Evolutionary conservation across 495 filamentous ascomycete genomes (phyloP).

Genomic region (Penicillium subrubescens): DNA sequence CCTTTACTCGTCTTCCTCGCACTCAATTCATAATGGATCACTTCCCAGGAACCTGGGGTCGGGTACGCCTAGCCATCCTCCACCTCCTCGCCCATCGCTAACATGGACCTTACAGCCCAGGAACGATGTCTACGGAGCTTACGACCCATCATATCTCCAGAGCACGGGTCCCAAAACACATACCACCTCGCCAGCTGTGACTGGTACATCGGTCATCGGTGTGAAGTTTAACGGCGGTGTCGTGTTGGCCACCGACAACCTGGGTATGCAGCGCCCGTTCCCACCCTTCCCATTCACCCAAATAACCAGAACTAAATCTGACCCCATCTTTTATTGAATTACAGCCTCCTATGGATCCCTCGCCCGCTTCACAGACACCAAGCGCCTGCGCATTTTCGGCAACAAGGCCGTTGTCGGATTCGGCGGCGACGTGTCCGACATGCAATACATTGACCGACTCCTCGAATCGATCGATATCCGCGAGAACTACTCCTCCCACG

Average conservation of each 20-base stretch:
- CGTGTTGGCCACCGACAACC: slow-evolving; percentile 93
- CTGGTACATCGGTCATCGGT: slow-evolving; percentile 91
- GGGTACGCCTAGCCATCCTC: slow-evolving; percentile 62
- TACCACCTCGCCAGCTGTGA: slow-evolving; percentile 89
- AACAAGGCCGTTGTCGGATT: slow-evolving; percentile 76
- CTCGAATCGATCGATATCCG: slow-evolving; percentile 81
- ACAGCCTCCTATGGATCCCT: slow-evolving; percentile 96
- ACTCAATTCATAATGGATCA: slow-evolving; percentile 73
- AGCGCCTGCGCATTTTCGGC: slow-evolving; percentile 81
- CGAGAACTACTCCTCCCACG: slow-evolving; percentile 75
- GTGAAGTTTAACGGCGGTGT: slow-evolving; percentile 96
- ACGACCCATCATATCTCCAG: slow-evolving; percentile 83
- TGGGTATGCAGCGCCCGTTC: slow-evolving; percentile 59
- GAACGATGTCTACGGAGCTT: slow-evolving; percentile 93
- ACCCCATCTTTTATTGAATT: slow-evolving; percentile 4
- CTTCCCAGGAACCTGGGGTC: slow-evolving; percentile 92
- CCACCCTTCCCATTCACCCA: not conserved
- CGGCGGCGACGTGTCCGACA: slow-evolving; percentile 94
- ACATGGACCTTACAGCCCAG: slow-evolving; percentile 64
- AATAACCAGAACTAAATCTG: not conserved
- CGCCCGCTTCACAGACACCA: slow-evolving; percentile 93
- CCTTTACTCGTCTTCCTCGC: not conserved
- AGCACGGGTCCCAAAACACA: slow-evolving; percentile 71
- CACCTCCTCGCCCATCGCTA: slow-evolving; percentile 29
- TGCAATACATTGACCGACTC: slow-evolving; percentile 95